Evolutionary conservation across 1,284 basidiomycete genomes (phyloP).

Genomic region (Sparassis latifolia): DNA sequence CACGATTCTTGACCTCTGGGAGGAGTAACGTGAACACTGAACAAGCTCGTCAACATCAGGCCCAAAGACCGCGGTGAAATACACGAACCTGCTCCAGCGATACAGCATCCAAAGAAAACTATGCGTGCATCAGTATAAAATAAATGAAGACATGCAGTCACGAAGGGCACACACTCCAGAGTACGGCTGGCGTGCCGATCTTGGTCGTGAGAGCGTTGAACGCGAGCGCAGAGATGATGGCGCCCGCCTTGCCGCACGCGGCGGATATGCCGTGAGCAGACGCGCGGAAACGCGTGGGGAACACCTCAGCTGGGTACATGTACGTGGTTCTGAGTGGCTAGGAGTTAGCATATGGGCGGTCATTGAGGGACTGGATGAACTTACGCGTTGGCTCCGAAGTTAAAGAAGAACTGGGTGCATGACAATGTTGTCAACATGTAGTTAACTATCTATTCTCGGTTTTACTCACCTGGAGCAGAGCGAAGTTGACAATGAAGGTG

Average conservation of each 20-base stretch:
- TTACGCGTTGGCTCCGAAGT: slow-evolving; percentile 82
- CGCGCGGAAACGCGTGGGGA: slow-evolving; percentile 79
- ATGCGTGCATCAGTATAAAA: background rate
- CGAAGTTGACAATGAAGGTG: slow-evolving; percentile 67
- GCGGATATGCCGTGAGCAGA: slow-evolving; percentile 80
- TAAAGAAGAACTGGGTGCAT: slow-evolving; percentile 59
- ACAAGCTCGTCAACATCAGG: background rate
- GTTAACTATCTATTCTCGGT: background rate
- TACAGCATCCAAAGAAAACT: slow-evolving; percentile 58
- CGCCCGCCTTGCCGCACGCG: slow-evolving; percentile 73
- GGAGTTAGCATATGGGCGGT: slow-evolving; percentile 1
- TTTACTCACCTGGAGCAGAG: slow-evolving; percentile 42
- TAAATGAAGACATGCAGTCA: slow-evolving; percentile 11
- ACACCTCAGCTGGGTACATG: slow-evolving; percentile 79
- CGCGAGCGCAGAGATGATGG: slow-evolving; percentile 77
- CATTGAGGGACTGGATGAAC: slow-evolving; percentile 17
- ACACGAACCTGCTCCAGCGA: slow-evolving; percentile 43
- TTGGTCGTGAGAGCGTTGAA: slow-evolving; percentile 66
- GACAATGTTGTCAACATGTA: background rate
- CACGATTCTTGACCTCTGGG: slow-evolving; percentile 72
- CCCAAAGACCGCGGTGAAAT: background rate
- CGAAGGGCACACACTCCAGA: slow-evolving; percentile 54
- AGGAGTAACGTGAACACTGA: slow-evolving; percentile 63
- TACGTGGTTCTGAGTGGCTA: slow-evolving; percentile 42
- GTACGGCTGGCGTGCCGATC: slow-evolving; percentile 54